Conservation (phyloP, 129 eudicot genomes). For the Artemisia argyi region DNA sequence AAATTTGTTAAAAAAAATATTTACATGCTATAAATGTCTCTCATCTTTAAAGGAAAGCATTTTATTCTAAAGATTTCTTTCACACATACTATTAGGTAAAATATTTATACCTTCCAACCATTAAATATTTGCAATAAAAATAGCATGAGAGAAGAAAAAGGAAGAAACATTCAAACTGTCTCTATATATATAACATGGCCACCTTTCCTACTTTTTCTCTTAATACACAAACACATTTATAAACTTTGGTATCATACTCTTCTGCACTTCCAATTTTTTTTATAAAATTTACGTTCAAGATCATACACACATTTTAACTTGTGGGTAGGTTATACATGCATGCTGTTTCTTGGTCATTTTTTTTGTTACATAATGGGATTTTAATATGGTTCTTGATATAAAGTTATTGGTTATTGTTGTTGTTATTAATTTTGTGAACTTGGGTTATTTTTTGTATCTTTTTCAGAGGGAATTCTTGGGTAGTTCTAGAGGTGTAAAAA, state of each 20-base stretch:
- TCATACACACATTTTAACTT: conserved; percentile 5
- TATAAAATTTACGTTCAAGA: conserved; percentile 16
- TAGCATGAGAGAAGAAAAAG: conserved; percentile 22
- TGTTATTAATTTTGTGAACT: not conserved
- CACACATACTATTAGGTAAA: no score
- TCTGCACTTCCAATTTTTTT: conserved; percentile 9
- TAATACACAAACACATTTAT: conserved; percentile 25
- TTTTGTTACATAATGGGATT: not conserved
- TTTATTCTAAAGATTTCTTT: no score
- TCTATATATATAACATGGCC: conserved; percentile 6
- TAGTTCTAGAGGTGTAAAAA: not conserved
- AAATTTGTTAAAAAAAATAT: no score
- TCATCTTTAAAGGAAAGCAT: no score
- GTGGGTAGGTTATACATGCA: conserved; percentile 27
- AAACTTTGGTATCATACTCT: conserved; percentile 22
- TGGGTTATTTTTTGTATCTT: not conserved
- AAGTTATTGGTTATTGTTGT: not conserved
- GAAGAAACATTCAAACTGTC: conserved; percentile 25
- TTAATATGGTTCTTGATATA: conserved; percentile 6
- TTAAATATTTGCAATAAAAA: conserved; percentile 21
- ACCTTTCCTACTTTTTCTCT: conserved; percentile 41
- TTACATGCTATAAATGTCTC: no score
- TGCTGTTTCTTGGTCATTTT: conserved; percentile 3
- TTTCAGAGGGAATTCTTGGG: conserved; percentile 10
- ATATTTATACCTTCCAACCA: not conserved